A percentile compares a stretch with the other conserved stretches of the same genome.
Evolutionary conservation across 176 grass and related monocot genomes (phyloP).

Genomic region (Lolium perenne): DNA sequence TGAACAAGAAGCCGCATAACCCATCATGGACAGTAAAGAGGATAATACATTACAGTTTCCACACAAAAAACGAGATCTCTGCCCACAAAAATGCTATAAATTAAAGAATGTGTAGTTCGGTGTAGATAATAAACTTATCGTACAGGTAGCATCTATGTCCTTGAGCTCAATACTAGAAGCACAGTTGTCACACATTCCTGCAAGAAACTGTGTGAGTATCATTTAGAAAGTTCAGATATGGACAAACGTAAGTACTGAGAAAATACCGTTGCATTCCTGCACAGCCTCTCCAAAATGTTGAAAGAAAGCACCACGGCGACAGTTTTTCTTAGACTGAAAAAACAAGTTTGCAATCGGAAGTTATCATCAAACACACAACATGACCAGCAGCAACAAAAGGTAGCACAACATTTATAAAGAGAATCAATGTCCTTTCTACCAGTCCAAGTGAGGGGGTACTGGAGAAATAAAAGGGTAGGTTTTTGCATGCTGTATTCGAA

Average conservation of each 20-base stretch:
- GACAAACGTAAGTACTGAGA: conserved; percentile 11
- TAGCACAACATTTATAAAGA: background rate
- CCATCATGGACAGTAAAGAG: background rate
- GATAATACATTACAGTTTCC: background rate
- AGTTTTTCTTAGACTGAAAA: conserved; percentile 77
- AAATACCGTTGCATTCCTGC: conserved; percentile 87
- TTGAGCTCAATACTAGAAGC: conserved; percentile 50
- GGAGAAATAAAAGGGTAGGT: background rate
- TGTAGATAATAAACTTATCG: conserved; percentile 27
- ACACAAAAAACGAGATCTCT: background rate
- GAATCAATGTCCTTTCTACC: background rate
- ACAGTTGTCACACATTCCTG: conserved; percentile 67
- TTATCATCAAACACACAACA: background rate
- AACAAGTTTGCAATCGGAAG: conserved; percentile 32
- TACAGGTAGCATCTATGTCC: conserved; percentile 58
- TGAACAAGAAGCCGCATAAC: conserved; percentile 42
- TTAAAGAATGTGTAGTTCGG: background rate
- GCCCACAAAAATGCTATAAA: conserved; percentile 6
- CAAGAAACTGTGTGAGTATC: conserved; percentile 29
- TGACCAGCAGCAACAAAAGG: background rate
- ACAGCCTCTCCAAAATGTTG: conserved; percentile 82
- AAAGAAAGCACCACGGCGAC: conserved; percentile 80
- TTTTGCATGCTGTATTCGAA: background rate
- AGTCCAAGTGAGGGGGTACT: background rate
- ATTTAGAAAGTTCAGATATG: conserved; percentile 19